Evolutionary conservation across 108 stramenopile genomes (phyloP).

Genomic region (Epipyxis sp.): DNA sequence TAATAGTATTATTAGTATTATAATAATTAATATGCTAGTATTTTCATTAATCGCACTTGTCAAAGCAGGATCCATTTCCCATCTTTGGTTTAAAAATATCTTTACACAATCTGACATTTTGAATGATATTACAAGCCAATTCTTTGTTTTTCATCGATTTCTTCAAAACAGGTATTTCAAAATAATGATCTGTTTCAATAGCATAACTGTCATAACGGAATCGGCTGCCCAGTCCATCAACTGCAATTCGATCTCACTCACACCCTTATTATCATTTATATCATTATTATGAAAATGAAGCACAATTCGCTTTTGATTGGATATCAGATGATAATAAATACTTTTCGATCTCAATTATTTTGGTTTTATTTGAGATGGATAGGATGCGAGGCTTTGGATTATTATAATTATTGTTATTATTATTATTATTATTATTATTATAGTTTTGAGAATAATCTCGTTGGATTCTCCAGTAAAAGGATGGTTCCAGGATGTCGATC

Average conservation of each 20-base stretch:
- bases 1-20: too few species aligned
- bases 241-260: not conserved
- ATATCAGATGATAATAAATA: not conserved
- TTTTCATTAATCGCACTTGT: conserved; percentile 12
- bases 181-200: not conserved
- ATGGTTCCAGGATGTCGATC: conserved; percentile 15
- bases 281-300: not conserved
- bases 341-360: not conserved
- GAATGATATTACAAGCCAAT: not conserved
- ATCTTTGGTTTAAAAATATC: not conserved
- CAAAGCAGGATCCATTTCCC: conserved; percentile 13
- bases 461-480: conserved; percentile 15
- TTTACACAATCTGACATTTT: not conserved
- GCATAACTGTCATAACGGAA: not conserved
- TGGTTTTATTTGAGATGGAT: not conserved
- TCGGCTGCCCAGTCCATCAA: not conserved
- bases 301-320: not conserved
- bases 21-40: too few species aligned
- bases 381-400: not conserved
- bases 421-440: not conserved
- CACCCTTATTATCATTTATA: not conserved
- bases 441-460: not conserved
- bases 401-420: too few species aligned
- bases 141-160: not conserved
- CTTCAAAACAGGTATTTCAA: not conserved